Base-by-base conservation (phyloP, 2,329 filamentous ascomycete genomes). In the Alternaria solani region DNA sequence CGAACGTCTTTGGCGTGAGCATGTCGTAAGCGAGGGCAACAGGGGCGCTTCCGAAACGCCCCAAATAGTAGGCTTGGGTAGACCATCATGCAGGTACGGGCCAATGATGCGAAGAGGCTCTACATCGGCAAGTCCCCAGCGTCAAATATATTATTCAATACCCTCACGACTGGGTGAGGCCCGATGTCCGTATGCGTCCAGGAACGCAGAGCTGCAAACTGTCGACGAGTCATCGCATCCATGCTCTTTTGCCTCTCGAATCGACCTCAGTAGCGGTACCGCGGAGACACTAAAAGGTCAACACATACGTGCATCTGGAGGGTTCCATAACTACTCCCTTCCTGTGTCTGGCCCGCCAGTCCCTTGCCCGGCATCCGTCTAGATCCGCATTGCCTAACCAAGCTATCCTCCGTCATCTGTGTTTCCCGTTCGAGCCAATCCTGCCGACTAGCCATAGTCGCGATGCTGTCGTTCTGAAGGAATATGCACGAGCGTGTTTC, bases 11-110 rank as follows among this genome's bases (percentile, higher is more conserved):
- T 61, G 58, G 48, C 38, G 55, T 51, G 53, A 62, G 57, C 41
- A 34, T 25, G 32, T 34, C 23, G 32, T 66, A 66, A 65, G 65
- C 65, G 69, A 67, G 54, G 43, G 51, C 56, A 42, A 57, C 46
- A 49, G 59, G 60, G 60, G 68, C 65, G 63, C 62, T 68, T 68
- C 64, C 74, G 73, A 75, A 76, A 76, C 75, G 63, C 68, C 43
- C 67, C 64, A 68, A 59, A 62, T 64, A 62, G 56, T 54, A 61
- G 56, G 61, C 62, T 61, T 67, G 63, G 54, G 60, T 54, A 56
- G 57, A 57, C 49, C 20, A 26, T 67, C 48, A 75, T 75, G 73
- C 74, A 69, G 63, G 58, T 58, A 66, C 68, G 25, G 44, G 49
- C 66, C 68, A 69, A 68, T 66, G 54, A 42, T 52, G 36, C 26